Conservation (phyloP, 2,329 filamentous ascomycete genomes). For the Penicillium sp. region DNA sequence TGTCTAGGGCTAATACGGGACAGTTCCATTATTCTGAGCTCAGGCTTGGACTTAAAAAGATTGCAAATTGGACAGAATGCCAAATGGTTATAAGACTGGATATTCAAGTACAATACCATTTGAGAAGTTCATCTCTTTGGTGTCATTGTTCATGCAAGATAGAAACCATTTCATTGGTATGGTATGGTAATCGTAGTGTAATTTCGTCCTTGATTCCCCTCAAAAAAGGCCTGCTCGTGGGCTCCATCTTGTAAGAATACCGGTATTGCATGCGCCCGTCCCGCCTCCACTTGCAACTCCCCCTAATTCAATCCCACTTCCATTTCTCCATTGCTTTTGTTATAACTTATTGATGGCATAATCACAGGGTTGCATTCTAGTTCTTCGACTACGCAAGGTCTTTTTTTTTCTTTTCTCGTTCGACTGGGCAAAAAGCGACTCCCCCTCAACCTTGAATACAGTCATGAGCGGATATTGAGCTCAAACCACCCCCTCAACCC, state of each 20-base stretch:
- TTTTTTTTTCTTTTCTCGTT: background rate
- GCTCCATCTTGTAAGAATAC: background rate
- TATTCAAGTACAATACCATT: background rate
- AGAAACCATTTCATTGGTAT: background rate
- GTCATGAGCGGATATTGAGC: conserved; percentile 24
- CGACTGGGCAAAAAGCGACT: conserved; percentile 11
- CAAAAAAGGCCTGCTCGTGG: background rate
- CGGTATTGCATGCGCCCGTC: conserved; percentile 1
- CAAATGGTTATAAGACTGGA: background rate
- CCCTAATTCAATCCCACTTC: conserved; percentile 11
- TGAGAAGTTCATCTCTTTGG: background rate
- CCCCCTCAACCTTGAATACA: conserved; percentile 15
- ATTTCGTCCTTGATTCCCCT: background rate
- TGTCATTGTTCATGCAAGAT: background rate
- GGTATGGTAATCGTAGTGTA: background rate
- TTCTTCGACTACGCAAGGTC: background rate
- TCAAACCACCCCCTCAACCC: background rate
- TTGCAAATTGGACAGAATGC: background rate
- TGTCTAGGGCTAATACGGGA: background rate
- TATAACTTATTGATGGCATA: conserved; percentile 1
- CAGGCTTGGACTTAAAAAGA: background rate
- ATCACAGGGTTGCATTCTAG: background rate
- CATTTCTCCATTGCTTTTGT: conserved; percentile 2
- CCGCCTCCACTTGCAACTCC: conserved; percentile 3
- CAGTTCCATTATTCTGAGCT: background rate